A percentile compares a stretch with the other conserved stretches of the same genome.
Conservation (phyloP, 495 filamentous ascomycete species). For the Penicillium malachiteum region DNA sequence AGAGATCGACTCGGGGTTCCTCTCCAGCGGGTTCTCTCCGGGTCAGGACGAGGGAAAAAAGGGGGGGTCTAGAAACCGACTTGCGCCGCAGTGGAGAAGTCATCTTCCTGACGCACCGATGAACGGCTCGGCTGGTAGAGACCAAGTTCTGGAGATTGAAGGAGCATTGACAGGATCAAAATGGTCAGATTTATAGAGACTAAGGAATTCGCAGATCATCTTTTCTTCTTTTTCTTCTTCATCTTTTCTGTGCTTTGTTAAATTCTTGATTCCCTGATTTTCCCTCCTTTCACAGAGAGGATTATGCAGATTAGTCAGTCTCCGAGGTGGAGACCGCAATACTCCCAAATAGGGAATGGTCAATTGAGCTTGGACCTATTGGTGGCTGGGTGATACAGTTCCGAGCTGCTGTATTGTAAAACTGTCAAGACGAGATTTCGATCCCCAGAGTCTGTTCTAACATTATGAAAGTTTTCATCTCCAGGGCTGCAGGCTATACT, state of each 20-base stretch:
- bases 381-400: conserved; percentile 6
- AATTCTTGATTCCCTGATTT: not conserved
- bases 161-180: conserved; percentile 7
- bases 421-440: too few species aligned
- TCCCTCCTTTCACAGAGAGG: not conserved
- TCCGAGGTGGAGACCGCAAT: conserved; percentile 2
- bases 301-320: conserved; percentile 17
- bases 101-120: conserved; percentile 19
- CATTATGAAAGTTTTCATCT: not conserved
- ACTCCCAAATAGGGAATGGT: not conserved
- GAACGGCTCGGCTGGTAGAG: conserved; percentile 7
- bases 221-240: not conserved
- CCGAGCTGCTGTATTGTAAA: conserved; percentile 6
- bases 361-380: conserved; percentile 9
- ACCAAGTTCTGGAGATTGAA: conserved; percentile 9
- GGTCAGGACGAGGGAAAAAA: conserved; percentile 2
- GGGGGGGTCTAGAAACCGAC: conserved; percentile 11
- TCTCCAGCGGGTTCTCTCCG: not conserved
- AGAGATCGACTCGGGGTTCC: conserved; percentile 12
- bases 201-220: not conserved
- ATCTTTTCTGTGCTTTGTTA: not conserved
- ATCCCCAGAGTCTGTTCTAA: too few species aligned
- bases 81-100: conserved; percentile 12
- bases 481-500: not conserved
- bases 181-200: not conserved